Conservation (phyloP, 352 stramenopile genomes). For the Globisporangium parvum region DNA sequence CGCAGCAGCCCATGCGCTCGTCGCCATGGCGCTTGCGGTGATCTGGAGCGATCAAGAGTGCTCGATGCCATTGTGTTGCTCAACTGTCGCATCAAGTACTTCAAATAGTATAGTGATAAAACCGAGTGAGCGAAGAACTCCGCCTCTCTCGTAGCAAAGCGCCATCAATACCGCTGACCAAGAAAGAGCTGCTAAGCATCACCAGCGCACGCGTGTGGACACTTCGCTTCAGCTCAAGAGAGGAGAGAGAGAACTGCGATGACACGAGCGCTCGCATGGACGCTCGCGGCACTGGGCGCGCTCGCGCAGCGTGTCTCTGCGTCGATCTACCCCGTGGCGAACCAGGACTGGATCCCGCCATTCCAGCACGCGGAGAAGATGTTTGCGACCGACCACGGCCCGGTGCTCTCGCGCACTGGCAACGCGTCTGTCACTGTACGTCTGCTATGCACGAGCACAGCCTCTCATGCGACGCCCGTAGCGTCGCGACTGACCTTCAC, state of each 20-base stretch:
- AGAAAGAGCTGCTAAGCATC: no score
- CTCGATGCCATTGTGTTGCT: no score
- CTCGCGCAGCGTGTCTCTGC: constrained; percentile 11
- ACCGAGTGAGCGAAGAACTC: no score
- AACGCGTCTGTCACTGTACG: constrained; percentile 61
- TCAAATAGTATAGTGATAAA: no score
- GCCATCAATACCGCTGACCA: no score
- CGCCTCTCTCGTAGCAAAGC: no score
- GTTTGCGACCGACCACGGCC: constrained; percentile 68
- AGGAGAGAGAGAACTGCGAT: neutral
- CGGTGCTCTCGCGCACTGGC: constrained; percentile 51
- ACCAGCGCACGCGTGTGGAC: neutral
- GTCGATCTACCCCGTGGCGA: constrained; percentile 71
- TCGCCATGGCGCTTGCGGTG: neutral
- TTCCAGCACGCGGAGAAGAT: constrained; percentile 86
- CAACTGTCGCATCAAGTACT: constrained; percentile 31
- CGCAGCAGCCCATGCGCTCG: no score
- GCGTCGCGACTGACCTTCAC: neutral
- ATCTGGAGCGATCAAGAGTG: no score
- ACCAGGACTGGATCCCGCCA: constrained; percentile 65
- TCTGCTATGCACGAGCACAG: no score
- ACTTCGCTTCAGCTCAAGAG: neutral
- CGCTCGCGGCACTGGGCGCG: neutral
- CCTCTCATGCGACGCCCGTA: no score
- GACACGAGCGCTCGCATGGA: neutral